Conservation (phyloP, 192 early-diverging fungal genomes). For the Coemansia biformis region DNA sequence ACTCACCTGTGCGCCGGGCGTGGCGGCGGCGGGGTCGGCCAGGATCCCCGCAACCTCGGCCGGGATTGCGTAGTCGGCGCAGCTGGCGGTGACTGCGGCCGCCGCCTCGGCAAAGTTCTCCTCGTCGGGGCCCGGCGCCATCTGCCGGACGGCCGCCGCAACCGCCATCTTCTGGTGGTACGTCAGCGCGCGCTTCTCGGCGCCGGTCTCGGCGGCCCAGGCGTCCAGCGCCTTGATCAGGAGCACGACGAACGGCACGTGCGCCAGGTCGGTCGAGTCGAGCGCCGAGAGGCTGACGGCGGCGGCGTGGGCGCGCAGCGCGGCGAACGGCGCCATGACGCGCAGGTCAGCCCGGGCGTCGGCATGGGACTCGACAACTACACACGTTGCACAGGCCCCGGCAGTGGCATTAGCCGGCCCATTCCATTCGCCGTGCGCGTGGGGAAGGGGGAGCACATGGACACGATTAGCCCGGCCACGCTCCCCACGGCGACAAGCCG, state of each 20-base stretch:
- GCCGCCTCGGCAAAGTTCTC: constrained; percentile 90
- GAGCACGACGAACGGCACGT: constrained; percentile 83
- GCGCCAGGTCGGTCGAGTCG: constrained; percentile 66
- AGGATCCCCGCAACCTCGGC: constrained; percentile 25
- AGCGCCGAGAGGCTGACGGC: constrained; percentile 62
- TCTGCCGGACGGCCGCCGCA: constrained; percentile 55
- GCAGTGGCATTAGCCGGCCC: neutral
- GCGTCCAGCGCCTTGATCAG: constrained; percentile 68
- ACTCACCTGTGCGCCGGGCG: constrained; percentile 25
- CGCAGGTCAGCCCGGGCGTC: constrained; percentile 75
- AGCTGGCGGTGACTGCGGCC: constrained; percentile 54
- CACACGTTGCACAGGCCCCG: neutral
- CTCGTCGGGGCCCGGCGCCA: constrained; percentile 60
- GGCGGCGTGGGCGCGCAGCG: constrained; percentile 56
- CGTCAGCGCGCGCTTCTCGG: constrained; percentile 21
- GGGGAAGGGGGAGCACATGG: too few species aligned
- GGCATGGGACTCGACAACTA: constrained; percentile 89
- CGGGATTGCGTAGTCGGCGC: constrained; percentile 54
- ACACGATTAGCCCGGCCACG: too few species aligned
- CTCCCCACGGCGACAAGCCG: too few species aligned
- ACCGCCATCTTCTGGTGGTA: constrained; percentile 62
- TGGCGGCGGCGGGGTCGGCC: constrained; percentile 29
- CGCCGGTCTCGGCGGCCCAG: constrained; percentile 59
- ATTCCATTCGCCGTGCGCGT: too few species aligned
- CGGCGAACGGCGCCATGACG: constrained; percentile 75